Base-by-base conservation (phyloP, 1,284 basidiomycete genomes). In the Puccinia triticina region DNA sequence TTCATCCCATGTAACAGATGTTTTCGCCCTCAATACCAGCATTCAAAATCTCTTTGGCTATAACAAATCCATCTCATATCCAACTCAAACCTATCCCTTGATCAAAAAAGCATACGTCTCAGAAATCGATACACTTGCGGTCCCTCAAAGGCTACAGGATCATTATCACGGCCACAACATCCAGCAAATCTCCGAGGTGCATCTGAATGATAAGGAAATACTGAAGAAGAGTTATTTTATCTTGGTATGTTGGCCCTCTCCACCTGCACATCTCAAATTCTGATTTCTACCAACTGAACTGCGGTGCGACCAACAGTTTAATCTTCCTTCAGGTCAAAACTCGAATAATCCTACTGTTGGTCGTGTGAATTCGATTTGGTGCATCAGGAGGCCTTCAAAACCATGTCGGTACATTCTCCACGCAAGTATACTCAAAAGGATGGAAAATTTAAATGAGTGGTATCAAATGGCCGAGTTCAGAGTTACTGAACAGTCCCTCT, bases 21-120 rank as follows among this genome's bases (percentile, higher is more conserved):
- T 67, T 67, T 67, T 67, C 40, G 7, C 29, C 21, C 34, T 67
- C 2, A 67, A 67, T 67, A 32, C 34, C 32, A 67, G 26, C 64
- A 67, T 67, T 8, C 64, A 67, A 67, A 21, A 11, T 67, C n/a
- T 40, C 2, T 69, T 69, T 18, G 67, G 67, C 21, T 69, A 69
- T 48, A 69, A 69, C 21, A 1, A 46, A 46, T n/a, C 67, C 7
- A 16, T 21, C 7, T 46, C 21, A 8, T n/a, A 37, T 12, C 67
- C 29, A 26, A 69, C 5, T 69, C 2, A 18, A 26, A 8, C 7
- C 29, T 50, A 32, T 23, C 71, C 71, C 1, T 50, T 29, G 1
- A 46, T 55, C 26, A 73, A 21, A 34, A 73, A 73, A 48, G 8
- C 2, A 12, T 10, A 10, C 2, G n/a, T 55, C 11, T 8, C 48